Percentiles rank a stretch among this genome's conserved stretches.
Evolutionary conservation across 2,329 filamentous ascomycete species (phyloP).

Genomic region (Endoconidiophora polonica): DNA sequence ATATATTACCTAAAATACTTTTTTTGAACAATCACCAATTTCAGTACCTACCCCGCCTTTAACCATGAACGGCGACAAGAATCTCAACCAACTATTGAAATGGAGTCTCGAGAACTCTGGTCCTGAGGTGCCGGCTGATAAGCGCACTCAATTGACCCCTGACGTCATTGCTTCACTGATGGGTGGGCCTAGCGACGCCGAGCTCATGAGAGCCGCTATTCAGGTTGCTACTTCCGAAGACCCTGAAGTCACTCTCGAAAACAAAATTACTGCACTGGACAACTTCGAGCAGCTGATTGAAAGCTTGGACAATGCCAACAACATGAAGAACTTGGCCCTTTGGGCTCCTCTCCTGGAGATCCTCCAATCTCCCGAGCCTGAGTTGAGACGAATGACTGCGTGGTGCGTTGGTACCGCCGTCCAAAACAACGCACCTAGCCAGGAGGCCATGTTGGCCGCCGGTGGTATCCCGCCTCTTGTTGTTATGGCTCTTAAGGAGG

Average conservation of each 20-base stretch:
- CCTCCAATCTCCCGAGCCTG: slow-evolving; percentile 49
- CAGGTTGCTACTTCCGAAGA: slow-evolving; percentile 48
- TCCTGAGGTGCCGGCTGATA: slow-evolving; percentile 19
- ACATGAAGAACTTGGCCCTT: slow-evolving; percentile 59
- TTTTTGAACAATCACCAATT: background rate
- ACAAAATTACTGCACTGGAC: slow-evolving; percentile 75
- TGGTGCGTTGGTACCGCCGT: slow-evolving; percentile 91
- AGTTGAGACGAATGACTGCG: slow-evolving; percentile 72
- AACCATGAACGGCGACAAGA: slow-evolving; percentile 24
- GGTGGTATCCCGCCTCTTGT: slow-evolving; percentile 59
- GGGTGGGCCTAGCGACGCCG: slow-evolving; percentile 77
- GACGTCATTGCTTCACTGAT: slow-evolving; percentile 58
- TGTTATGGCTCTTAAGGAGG: slow-evolving; percentile 41
- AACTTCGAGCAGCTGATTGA: slow-evolving; percentile 91
- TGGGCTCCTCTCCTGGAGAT: slow-evolving; percentile 67
- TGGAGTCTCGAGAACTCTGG: slow-evolving; percentile 47
- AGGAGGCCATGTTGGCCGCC: slow-evolving; percentile 49
- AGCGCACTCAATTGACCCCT: slow-evolving; percentile 38
- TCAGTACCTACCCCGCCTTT: slow-evolving; percentile 7
- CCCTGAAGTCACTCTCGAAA: slow-evolving; percentile 49
- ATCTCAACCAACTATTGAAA: slow-evolving; percentile 62
- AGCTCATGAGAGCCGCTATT: slow-evolving; percentile 81
- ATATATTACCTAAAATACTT: background rate
- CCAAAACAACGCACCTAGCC: slow-evolving; percentile 79
- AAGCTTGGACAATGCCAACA: slow-evolving; percentile 91